phyloP scores from a whole-genome alignment of 805 yeast genomes.

The Yarrowia sp. region DNA sequence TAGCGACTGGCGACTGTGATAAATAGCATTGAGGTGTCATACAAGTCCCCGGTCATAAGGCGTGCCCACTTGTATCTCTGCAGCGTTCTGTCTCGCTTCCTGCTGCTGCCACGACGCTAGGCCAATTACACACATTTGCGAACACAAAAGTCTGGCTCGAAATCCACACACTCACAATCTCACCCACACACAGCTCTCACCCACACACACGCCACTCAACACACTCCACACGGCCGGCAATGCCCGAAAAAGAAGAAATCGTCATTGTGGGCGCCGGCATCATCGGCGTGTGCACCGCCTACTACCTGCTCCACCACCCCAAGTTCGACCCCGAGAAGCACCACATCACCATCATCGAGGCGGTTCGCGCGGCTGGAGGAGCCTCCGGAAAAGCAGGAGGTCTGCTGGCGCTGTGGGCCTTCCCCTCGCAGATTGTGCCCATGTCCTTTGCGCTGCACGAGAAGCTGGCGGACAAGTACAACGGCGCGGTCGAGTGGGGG shows the following conservation, averaged over 20 bases:
- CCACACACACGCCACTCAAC: neutral
- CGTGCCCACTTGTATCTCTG: neutral
- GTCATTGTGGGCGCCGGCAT: slow-evolving; percentile 87
- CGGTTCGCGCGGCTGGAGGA: slow-evolving; percentile 93
- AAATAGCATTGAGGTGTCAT: neutral
- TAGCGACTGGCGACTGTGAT: slow-evolving; percentile 1
- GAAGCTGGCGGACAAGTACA: slow-evolving; percentile 69
- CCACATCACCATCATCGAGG: slow-evolving; percentile 82
- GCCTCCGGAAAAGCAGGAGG: slow-evolving; percentile 99
- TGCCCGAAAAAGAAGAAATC: slow-evolving; percentile 57
- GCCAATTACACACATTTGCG: neutral
- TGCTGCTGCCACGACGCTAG: slow-evolving; percentile 3
- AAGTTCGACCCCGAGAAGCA: slow-evolving; percentile 67
- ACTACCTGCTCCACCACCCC: slow-evolving; percentile 80
- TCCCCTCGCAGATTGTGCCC: slow-evolving; percentile 91
- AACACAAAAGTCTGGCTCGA: neutral
- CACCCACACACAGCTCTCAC: neutral
- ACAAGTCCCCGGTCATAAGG: slow-evolving; percentile 1
- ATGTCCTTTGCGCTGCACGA: slow-evolving; percentile 82
- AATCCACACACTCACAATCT: neutral
- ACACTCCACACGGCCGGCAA: neutral
- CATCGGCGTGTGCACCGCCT: slow-evolving; percentile 93
- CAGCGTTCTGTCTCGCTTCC: neutral
- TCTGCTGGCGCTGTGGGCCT: slow-evolving; percentile 90
- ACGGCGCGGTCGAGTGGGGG: slow-evolving; percentile 91